Evolutionary conservation across 441 rosid genomes (phyloP), one percentile per base, ranked within the genome.

Genomic region (Isatis lusitanica): DNA sequence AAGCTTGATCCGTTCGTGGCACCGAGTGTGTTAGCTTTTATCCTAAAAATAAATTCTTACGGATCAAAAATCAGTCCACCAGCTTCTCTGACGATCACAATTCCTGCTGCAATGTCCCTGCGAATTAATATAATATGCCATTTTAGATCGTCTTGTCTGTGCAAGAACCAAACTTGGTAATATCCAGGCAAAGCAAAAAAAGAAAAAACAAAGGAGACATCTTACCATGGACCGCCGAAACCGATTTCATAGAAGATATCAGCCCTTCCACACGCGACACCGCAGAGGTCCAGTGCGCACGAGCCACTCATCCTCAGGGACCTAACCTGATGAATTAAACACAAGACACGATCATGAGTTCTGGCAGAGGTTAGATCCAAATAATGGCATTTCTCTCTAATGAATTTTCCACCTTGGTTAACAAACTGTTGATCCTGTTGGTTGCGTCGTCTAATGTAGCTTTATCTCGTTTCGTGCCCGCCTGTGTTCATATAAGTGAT

Each of bases 51-150:
- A 28, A 60, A 52, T 35, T 74, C 98, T 87, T 86, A 95, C 99
- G 97, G 99, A 77, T 95, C 98, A 79, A 80, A 95, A 46, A 95
- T 82, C 76, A 86, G 83, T 74, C 98, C 99, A 58, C 98, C 98
- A 47, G 99, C 98, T 87, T 91, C 99, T 71, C 77, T 80, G 26
- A 90, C 95, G 7, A 95, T 86, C 64, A 95, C 85, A 68, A 78
- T 84, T 24, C 99, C 99, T 65, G 84, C 99, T 44, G 99, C 91
- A 66, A 95, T 93, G 80, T 93, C 99, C 98, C 98, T 94, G 86
- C 44, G 51, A 30, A 70, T 71, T 17, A 5, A 52, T 43, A 26
- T 36, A 18, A 6, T 9, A 18, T 6, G 40, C 52, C 46, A 60
- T 62, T 16, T 59, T 7, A 44, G 7, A 61, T 24, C 48, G 5